These are phyloP conservation scores for Quercus robur DNA, from an alignment of 306 rosid genomes.

Conservation along the genomic window DNA sequence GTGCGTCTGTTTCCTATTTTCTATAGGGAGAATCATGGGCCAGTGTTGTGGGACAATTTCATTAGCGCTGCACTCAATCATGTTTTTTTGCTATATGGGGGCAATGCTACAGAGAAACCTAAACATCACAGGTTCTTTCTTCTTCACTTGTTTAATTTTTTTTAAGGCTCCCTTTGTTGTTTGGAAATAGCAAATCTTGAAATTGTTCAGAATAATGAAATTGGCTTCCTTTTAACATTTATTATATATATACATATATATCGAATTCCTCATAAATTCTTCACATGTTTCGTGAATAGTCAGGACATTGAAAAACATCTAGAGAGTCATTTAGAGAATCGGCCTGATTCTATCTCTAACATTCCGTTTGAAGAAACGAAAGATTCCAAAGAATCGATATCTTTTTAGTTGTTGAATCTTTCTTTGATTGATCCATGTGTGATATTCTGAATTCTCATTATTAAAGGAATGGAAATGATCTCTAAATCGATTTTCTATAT, in stretches of 20 bases:
- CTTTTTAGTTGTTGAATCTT: too few relatives aligned
- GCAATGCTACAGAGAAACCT: neutral
- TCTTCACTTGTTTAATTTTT: neutral
- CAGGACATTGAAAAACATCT: too few relatives aligned
- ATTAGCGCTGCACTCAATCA: constrained; percentile 61
- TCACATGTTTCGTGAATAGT: too few relatives aligned
- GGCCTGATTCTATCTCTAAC: too few relatives aligned
- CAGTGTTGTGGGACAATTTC: constrained; percentile 5
- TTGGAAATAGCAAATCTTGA: neutral
- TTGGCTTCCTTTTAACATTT: neutral
- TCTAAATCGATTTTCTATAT: too few relatives aligned
- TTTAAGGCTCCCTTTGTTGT: neutral
- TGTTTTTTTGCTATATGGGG: constrained; percentile 38
- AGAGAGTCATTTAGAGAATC: too few relatives aligned
- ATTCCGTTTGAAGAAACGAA: too few relatives aligned
- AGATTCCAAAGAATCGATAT: too few relatives aligned
- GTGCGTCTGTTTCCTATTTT: neutral
- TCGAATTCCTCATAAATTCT: too few relatives aligned
- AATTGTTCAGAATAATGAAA: neutral
- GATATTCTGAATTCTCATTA: too few relatives aligned
- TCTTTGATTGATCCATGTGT: too few relatives aligned
- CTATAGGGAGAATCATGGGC: neutral
- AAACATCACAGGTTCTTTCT: neutral
- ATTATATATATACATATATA: neutral
- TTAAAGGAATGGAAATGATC: too few relatives aligned